Base-by-base conservation (phyloP, 805 yeast species). In the Suhomyces xylopsoci region DNA sequence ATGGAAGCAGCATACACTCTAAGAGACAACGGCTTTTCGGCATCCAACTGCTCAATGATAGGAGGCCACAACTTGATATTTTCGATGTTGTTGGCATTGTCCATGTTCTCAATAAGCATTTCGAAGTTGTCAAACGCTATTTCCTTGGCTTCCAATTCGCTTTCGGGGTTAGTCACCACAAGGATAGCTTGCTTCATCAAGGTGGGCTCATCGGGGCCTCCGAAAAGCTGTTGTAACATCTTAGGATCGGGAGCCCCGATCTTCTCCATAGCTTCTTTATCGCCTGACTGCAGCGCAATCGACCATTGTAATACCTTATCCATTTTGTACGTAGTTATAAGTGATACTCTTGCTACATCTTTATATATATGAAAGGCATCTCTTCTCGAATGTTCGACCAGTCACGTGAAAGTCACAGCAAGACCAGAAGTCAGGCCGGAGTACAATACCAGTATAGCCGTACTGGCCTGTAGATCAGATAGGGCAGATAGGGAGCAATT, bases 281-380 rank as follows among this genome's bases (percentile, higher is more conserved):
- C 93, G 10, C 85, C 86, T 7, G 86, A 78, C 53, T 90, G 80
- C 65, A 87, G 82, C 42, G 92, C 88, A 47, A 89, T 79, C 5
- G 97, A 91, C 99, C 99, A 93, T 60, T 91, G 89, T 57, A 93
- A 70, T 55, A 93, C 70, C 69, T 92, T 92, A 55, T 93, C 97
- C 98, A 93, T 93, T 3, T 36, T 58, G 49, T 30, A 20, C 45
- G 20, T 12, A 17, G 26, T 22, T 38, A 1, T 32, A 15, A 17
- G 4, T 32, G 24, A 9, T 19, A 7, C 8, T 38, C 22, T 6
- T 38, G 24, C 42, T 19, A 8, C 5, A 17, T 17, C 42, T 38
- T 38, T 38, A 38, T 38, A 38, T 38, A 38, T 38, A 4, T 6
- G 34, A 17, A 19, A 8, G 24, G 22, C 24, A 38, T 38, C 42